Evolutionary conservation across 2,329 filamentous ascomycete species (phyloP), one percentile per base, ranked within the genome.

Genomic region (Alternaria hordeiaustralica): DNA sequence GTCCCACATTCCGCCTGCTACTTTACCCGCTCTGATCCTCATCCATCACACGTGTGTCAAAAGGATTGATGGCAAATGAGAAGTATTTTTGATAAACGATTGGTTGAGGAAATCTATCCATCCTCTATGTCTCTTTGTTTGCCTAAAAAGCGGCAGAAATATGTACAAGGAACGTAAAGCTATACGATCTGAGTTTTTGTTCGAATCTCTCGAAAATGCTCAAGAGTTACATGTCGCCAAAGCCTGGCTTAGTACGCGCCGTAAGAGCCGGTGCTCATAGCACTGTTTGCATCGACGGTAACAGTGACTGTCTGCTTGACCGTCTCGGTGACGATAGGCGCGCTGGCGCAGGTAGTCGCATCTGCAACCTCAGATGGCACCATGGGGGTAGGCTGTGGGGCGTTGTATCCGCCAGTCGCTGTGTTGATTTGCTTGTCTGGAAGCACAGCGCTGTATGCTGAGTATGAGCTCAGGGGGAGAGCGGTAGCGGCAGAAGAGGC

Each of bases 241-340:
- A 36, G 5, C 20, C 26, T 20, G 6, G n/a, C 25, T n/a, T 65
- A 67, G 47, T 62, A 61, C 6, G 55, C 43, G 7, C 55, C 45
- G 47, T 62, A 61, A 12, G 55, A 59, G 10, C 55, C 45, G 13
- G 58, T 61, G 36, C 28, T 41, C 41, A 58, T 55, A 13, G 54
- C 36, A 13, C 12, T 55, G 46, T 49, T 46, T 6, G 55, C 62
- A 10, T 26, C 66, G 11, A 75, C 67, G 7, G 74, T 77, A 1
- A 78, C 64, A 44, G 72, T 76, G 11, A 70, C 69, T 3, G 68
- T 73, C 44, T 72, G 55, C 3, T 73, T 77, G 6, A 76, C 36
- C 6, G 71, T 76, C 41, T 65, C 64, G 55, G 66, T 68, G 21
- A 72, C 59, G 3, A 68, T 65, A 26, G 53, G 60, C 6, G 57